Evolutionary conservation across 2,329 filamentous ascomycete genomes (phyloP), one percentile per base, ranked within the genome.

Genomic region (Aaosphaeria pasadenensis): DNA sequence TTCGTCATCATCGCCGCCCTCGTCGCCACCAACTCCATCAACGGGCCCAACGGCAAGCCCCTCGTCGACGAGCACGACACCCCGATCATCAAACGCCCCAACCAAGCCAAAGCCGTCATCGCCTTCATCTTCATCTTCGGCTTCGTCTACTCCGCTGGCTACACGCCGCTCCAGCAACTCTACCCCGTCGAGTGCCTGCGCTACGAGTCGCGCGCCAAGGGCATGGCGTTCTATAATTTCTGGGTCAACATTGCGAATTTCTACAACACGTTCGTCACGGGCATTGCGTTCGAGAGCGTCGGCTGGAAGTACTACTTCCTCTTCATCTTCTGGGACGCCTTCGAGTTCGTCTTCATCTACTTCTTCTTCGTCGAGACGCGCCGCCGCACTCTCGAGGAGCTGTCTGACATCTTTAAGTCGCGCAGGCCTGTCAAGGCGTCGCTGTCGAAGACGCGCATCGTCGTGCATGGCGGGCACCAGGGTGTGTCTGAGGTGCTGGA

Each of bases 141-240:
- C 28, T 68, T 71, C 46, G 54, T 71, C 35, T 69, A 62, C 47
- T 57, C 61, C 5, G 63, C 66, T 5, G 69, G 68, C 5, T 75
- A 72, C 47, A 75, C 73, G 5, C 74, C 75, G 3, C 59, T 78
- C 13, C 74, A 76, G 55, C 72, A 72, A 9, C 54, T 78, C 3
- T 78, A 77, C 53, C 72, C 74, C 0, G 74, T 77, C n/a, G 75
- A 78, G 52, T 75, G 72, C 54, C 62, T 78, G 11, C 67, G 71
- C 5, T 77, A 76, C 48, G 72, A 75, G 48, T 72, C 64, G 1
- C 65, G 76, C 11, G 75, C 75, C 2, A 78, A 78, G 53, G 75
- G 76, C 3, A 76, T 77, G 69, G 73, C 71, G 5, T 69, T 76
- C 53, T 75, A 75, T 52, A 74, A 75, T 42, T 68, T 77, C 48